Evolutionary conservation across 179 eudicot species (phyloP).

Genomic region (Beta corolliflora): DNA sequence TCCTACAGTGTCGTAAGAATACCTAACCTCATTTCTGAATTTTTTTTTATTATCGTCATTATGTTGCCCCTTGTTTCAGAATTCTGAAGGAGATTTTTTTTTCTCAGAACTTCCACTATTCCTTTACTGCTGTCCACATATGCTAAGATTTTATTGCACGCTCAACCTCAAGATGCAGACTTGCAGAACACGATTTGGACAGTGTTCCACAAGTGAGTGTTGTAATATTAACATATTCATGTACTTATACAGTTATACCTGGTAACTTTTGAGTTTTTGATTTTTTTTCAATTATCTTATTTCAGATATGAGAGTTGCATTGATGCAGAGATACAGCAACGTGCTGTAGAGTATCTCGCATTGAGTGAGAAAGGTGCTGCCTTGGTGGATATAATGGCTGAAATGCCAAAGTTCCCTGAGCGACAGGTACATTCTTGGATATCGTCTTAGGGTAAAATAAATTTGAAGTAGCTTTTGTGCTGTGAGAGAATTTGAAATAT

Average conservation of each 20-base stretch:
- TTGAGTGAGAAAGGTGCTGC: conserved; percentile 89
- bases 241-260: neutral
- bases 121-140: conserved; percentile 90
- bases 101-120: conserved; percentile 85
- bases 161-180: conserved; percentile 83
- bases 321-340: conserved; percentile 96
- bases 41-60: conserved; percentile 16
- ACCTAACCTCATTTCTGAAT: conserved; percentile 4
- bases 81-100: conserved; percentile 20
- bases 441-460: no score
- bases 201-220: conserved; percentile 80
- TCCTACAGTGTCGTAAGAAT: conserved; percentile 91
- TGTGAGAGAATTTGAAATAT: conserved; percentile 14
- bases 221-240: conserved; percentile 3
- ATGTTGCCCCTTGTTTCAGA: conserved; percentile 17
- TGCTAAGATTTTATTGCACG: conserved; percentile 96
- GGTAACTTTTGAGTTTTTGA: conserved; percentile 2
- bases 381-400: conserved; percentile 92
- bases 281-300: conserved; percentile 8
- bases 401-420: conserved; percentile 99
- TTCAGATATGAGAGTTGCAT: conserved; percentile 93
- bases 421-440: conserved; percentile 59
- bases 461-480: neutral
- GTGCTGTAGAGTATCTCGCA: conserved; percentile 90
- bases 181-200: conserved; percentile 81